These are phyloP conservation scores for Hura crepitans DNA, from an alignment of 441 rosid genomes.

Conservation along the genomic window DNA sequence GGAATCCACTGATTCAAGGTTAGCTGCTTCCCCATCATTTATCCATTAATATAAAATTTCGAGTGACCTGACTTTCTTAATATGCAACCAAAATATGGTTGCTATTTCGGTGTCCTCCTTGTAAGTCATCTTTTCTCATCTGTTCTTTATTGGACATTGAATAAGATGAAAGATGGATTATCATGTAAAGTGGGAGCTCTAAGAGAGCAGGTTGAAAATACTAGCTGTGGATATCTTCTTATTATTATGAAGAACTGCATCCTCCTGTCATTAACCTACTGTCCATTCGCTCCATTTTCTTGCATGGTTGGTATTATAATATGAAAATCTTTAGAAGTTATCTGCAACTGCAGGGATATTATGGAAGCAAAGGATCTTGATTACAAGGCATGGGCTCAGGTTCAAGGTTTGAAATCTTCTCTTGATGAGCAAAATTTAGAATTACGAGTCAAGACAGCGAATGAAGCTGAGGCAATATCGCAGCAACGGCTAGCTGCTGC, in stretches of 20 bases:
- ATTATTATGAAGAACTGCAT: neutral
- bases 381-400: conserved; percentile 77
- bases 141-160: neutral
- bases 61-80: neutral
- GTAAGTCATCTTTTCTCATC: neutral
- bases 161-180: no score
- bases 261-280: no score
- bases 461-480: conserved; percentile 92
- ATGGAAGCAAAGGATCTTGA: conserved; percentile 74
- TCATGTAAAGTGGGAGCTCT: conserved; percentile 2
- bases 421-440: conserved; percentile 90
- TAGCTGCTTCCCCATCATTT: conserved; percentile 11
- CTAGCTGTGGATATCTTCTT: neutral
- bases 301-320: neutral
- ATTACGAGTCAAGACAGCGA: conserved; percentile 86
- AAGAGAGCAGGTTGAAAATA: neutral
- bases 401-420: conserved; percentile 69
- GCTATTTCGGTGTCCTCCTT: neutral
- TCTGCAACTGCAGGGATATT: conserved; percentile 53
- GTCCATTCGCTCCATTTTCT: conserved; percentile 6
- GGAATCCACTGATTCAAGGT: conserved; percentile 78
- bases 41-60: neutral
- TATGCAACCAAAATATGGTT: neutral
- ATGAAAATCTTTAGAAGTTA: conserved; percentile 18
- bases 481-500: conserved; percentile 95